Evolutionary conservation across 2,329 filamentous ascomycete species (phyloP), one percentile per base, ranked within the genome.

Genomic region (Fonsecaea monophora): DNA sequence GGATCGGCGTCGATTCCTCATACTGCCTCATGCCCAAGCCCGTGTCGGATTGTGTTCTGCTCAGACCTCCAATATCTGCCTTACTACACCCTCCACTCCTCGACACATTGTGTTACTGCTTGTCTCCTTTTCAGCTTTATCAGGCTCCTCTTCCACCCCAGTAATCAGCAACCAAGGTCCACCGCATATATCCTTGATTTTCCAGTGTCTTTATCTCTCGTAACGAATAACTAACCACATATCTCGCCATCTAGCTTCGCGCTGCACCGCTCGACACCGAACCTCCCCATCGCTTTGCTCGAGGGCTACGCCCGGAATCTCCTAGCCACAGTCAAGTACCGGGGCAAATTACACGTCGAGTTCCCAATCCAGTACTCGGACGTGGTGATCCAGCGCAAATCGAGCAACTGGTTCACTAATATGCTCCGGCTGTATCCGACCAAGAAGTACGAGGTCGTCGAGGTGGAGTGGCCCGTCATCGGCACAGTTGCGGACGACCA

Each of bases 221-320:
- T 7, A 8, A 38, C 34, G 2, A 12, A 37, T 2, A 25, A 6
- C 21, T 62, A 50, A 48, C 45, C 35, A 32, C 55, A 35, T n/a
- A 34, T 37, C 10, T 54, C 42, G 32, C 32, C 25, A n/a, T 48
- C n/a, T 50, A 68, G 67, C 53, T 71, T 71, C 67, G 65, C 68
- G 2, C 45, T 73, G 10, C 64, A 50, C 38, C 67, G 71, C 6
- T 45, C 37, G 9, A 53, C 66, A 25, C 45, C 58, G 2, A 67
- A 68, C n/a, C 53, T 72, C 40, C 70, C 65, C 2, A 66, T 54
- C 6, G 50, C 42, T 12, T 62, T 71, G 18, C 66, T 75, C 37
- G 74, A 74, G 60, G 74, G 74, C 62, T 70, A 73, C 53, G 71
- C 74, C 34, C 70, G 74, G 59, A 75, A 69, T 32, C 62, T 75